Conservation (phyloP, 2,329 filamentous ascomycete species). For the Neonectria hederae region DNA sequence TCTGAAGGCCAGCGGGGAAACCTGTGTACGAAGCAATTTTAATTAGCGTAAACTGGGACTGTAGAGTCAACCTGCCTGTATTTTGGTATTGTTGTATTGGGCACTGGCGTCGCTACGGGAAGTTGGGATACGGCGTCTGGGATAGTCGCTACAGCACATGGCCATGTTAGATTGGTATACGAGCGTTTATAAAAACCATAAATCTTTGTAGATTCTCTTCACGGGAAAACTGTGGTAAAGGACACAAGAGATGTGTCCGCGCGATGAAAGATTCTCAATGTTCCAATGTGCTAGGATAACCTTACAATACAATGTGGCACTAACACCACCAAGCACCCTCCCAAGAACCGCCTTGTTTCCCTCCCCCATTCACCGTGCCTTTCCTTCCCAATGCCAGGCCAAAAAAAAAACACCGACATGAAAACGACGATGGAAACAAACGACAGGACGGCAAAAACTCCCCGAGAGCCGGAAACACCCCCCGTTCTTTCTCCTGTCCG, state of each 20-base stretch:
- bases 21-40: no score
- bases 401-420: constrained; percentile 10
- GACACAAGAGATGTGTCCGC: background rate
- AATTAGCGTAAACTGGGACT: background rate
- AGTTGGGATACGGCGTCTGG: background rate
- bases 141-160: background rate
- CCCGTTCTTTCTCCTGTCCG: background rate
- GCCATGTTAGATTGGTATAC: background rate
- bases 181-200: background rate
- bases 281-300: constrained; percentile 34
- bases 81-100: background rate
- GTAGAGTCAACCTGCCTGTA: background rate
- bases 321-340: constrained; percentile 31
- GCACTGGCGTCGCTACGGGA: constrained; percentile 7
- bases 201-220: background rate
- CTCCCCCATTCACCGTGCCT: constrained; percentile 19
- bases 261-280: constrained; percentile 19
- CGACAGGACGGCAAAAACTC: background rate
- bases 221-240: background rate
- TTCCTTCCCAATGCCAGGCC: constrained; percentile 23
- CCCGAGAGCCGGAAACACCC: background rate
- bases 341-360: constrained; percentile 18
- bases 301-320: constrained; percentile 38
- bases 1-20: background rate
- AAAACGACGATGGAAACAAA: background rate